Evolutionary conservation across 106 monocot species (phyloP).

Genomic region (Acorus calamus): DNA sequence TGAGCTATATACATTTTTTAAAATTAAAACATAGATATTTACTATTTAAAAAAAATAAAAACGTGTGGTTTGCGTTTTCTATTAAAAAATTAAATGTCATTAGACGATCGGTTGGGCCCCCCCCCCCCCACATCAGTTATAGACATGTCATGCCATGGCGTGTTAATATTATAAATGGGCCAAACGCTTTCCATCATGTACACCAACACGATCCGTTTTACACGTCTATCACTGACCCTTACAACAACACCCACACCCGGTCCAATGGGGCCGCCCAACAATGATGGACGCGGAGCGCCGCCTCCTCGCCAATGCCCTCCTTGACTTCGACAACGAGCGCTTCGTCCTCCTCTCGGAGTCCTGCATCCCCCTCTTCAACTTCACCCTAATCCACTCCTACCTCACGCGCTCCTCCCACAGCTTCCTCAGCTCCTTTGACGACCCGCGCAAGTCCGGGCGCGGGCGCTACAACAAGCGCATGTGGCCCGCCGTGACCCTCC

Average conservation of each 20-base stretch:
- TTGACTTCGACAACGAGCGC: constrained; percentile 12
- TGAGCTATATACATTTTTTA: too few relatives aligned
- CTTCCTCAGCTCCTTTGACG: constrained; percentile 18
- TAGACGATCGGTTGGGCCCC: too few relatives aligned
- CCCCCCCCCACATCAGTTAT: too few relatives aligned
- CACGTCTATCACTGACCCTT: too few relatives aligned
- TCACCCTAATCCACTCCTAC: constrained; percentile 16
- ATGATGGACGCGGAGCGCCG: constrained; percentile 22
- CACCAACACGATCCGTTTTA: too few relatives aligned
- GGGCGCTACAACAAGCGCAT: constrained; percentile 20
- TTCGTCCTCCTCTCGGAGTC: constrained; percentile 31
- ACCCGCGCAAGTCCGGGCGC: constrained; percentile 11
- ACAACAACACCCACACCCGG: background rate
- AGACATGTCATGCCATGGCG: too few relatives aligned
- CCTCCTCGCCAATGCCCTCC: constrained; percentile 18
- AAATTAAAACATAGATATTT: too few relatives aligned
- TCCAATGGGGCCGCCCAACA: constrained; percentile 18
- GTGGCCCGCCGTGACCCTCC: constrained; percentile 5
- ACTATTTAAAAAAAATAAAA: too few relatives aligned
- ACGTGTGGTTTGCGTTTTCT: too few relatives aligned
- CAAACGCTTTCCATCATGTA: too few relatives aligned
- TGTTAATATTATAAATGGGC: too few relatives aligned
- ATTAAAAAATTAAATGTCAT: too few relatives aligned
- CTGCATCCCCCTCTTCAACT: constrained; percentile 34
- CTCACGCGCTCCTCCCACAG: constrained; percentile 11